Conservation (phyloP, 208 protist species). For the Trypanosoma congolense region DNA sequence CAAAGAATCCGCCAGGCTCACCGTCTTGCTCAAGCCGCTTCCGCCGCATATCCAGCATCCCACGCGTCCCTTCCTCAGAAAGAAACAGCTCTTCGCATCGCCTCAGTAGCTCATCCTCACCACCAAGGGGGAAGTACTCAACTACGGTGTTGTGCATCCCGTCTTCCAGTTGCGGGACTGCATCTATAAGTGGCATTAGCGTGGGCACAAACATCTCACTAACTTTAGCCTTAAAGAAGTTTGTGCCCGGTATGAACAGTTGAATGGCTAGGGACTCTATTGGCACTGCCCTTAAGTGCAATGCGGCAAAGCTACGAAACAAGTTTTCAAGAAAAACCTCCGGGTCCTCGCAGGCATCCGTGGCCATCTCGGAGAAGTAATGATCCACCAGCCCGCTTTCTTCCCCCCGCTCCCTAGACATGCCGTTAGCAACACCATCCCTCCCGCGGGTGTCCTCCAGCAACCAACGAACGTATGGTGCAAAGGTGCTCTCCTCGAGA, state of each 20-base stretch:
- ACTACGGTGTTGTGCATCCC: conserved; percentile 72
- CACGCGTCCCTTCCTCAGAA: conserved; percentile 20
- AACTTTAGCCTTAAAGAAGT: conserved; percentile 84
- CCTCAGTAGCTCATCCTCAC: conserved; percentile 26
- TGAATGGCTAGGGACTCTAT: conserved; percentile 66
- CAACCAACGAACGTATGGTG: conserved; percentile 74
- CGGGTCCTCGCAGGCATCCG: conserved; percentile 79
- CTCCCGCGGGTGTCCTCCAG: conserved; percentile 81
- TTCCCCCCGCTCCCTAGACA: conserved; percentile 71
- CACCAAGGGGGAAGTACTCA: conserved; percentile 63
- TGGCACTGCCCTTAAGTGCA: conserved; percentile 69
- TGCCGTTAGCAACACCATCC: conserved; percentile 71
- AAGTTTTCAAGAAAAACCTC: conserved; percentile 79
- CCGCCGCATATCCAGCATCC: conserved; percentile 32
- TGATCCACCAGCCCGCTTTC: conserved; percentile 66
- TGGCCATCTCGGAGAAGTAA: conserved; percentile 80
- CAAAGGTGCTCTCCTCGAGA: conserved; percentile 58
- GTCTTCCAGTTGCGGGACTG: conserved; percentile 74
- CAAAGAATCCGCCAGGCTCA: conserved; percentile 63
- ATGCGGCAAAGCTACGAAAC: conserved; percentile 58
- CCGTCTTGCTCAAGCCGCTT: neutral
- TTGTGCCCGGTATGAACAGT: conserved; percentile 60
- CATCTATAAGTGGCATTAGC: conserved; percentile 78
- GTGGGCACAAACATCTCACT: conserved; percentile 82
- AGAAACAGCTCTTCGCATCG: conserved; percentile 49